phyloP scores from a whole-genome alignment of 208 protist species.

The Leishmania martiniquensis region DNA sequence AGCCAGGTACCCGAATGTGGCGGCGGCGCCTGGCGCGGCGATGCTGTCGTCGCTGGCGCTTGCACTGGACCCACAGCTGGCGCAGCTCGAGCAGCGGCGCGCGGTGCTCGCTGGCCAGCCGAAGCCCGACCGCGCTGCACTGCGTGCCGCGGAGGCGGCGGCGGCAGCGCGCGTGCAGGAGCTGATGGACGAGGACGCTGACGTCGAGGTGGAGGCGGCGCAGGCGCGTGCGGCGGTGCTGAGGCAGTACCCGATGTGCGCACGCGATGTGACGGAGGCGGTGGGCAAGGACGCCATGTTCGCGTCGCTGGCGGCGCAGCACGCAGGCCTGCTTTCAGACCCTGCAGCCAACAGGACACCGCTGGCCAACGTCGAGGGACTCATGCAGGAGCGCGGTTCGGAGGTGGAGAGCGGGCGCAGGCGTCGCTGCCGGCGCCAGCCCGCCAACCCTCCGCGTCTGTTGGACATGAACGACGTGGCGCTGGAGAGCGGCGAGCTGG shows the following conservation, averaged over 20 bases:
- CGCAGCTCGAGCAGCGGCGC: too few species aligned
- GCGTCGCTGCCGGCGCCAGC: too few species aligned
- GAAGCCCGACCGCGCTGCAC: too few species aligned
- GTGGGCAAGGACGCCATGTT: constrained; percentile 45
- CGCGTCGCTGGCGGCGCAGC: constrained; percentile 23
- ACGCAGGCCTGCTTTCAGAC: constrained; percentile 25
- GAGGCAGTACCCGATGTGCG: constrained; percentile 7
- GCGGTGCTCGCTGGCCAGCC: too few species aligned
- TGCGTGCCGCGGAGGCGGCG: too few species aligned
- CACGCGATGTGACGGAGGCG: constrained; percentile 42
- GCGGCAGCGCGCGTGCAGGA: constrained; percentile 7
- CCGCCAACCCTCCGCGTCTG: too few species aligned
- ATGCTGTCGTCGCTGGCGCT: too few species aligned
- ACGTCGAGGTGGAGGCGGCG: constrained; percentile 6
- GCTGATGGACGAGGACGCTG: constrained; percentile 15
- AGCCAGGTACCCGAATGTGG: constrained; percentile 38
- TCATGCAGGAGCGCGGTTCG: constrained; percentile 34
- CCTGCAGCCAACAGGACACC: constrained; percentile 14
- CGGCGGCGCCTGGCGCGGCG: constrained; percentile 31
- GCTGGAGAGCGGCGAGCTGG: too few species aligned
- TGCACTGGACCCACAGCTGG: too few species aligned
- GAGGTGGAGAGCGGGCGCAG: too few species aligned
- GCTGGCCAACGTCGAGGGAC: constrained; percentile 25
- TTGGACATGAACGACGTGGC: too few species aligned
- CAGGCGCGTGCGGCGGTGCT: constrained; percentile 7